Conservation (phyloP, 495 filamentous ascomycete genomes). For the Pyronema omphalodes region DNA sequence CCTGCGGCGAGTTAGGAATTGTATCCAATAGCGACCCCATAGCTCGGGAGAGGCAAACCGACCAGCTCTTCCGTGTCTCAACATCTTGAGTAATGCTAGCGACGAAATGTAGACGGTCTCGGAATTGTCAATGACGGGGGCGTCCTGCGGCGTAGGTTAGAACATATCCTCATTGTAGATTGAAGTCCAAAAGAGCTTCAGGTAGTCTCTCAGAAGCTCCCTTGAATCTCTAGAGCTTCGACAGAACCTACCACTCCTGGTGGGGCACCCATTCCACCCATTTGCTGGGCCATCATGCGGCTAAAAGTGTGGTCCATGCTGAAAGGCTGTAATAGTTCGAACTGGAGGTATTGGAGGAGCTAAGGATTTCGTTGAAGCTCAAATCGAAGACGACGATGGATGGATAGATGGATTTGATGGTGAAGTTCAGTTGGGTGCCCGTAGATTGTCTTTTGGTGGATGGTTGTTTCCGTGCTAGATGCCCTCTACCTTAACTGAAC, state of each 20-base stretch:
- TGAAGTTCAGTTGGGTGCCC: constrained; percentile 8
- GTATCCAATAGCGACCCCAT: not conserved
- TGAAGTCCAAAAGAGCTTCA: constrained; percentile 6
- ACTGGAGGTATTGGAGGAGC: not conserved
- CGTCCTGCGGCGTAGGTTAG: constrained; percentile 10
- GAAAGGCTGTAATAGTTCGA: not conserved
- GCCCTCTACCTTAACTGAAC: not conserved
- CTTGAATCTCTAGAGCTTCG: not conserved
- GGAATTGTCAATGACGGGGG: constrained; percentile 77
- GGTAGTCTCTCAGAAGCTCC: not conserved
- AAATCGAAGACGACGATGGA: not conserved
- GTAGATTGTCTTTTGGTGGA: not conserved
- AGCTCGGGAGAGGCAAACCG: not conserved
- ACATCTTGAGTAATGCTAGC: constrained; percentile 91
- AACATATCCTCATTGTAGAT: not conserved
- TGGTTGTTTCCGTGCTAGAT: not conserved
- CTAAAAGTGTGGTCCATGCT: constrained; percentile 66
- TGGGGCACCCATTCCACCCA: constrained; percentile 47
- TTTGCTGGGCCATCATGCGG: constrained; percentile 54
- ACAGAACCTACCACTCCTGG: constrained; percentile 54
- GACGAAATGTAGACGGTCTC: constrained; percentile 99
- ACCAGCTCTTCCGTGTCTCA: constrained; percentile 88
- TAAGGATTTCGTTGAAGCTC: not conserved
- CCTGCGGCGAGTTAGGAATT: constrained; percentile 13
- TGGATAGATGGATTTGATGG: constrained; percentile 15